These are phyloP conservation scores for Orbilia quercus DNA, from an alignment of 2,329 filamentous ascomycete genomes.

Conservation along the genomic window DNA sequence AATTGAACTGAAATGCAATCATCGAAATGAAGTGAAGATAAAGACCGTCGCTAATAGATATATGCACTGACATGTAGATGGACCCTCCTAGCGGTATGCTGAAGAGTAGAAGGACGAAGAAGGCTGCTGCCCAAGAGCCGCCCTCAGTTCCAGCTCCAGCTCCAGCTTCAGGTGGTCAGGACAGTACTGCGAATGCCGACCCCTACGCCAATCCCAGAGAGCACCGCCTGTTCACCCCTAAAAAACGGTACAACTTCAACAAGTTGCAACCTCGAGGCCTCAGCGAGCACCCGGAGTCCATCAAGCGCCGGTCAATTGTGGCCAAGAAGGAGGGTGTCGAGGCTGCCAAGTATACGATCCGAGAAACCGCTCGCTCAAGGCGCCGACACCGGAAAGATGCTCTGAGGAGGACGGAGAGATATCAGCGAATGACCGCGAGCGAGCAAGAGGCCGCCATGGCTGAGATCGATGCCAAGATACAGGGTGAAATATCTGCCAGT, in stretches of 20 bases:
- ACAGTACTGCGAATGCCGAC: too few relatives aligned
- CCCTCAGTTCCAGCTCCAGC: too few relatives aligned
- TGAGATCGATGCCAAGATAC: constrained; percentile 31
- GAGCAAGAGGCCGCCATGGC: constrained; percentile 15
- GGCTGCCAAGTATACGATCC: constrained; percentile 43
- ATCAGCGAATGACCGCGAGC: not conserved
- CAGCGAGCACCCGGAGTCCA: constrained; percentile 46
- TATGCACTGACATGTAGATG: too few relatives aligned
- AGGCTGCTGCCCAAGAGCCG: not conserved
- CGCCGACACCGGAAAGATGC: constrained; percentile 45
- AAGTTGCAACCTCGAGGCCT: constrained; percentile 23
- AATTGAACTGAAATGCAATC: too few relatives aligned
- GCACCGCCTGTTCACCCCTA: constrained; percentile 34
- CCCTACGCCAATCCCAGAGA: constrained; percentile 26
- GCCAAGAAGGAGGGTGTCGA: constrained; percentile 43
- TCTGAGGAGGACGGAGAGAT: constrained; percentile 8
- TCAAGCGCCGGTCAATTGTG: constrained; percentile 44
- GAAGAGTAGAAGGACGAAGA: not conserved
- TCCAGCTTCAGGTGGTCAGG: not conserved
- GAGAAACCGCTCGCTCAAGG: constrained; percentile 45
- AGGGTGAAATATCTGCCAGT: constrained; percentile 28
- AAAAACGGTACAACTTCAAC: constrained; percentile 39
- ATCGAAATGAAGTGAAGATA: too few relatives aligned
- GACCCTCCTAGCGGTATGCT: too few relatives aligned
- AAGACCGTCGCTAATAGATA: too few relatives aligned